Base-by-base conservation (phyloP, 2,329 filamentous ascomycete genomes). In the Penicillium rolfsii region DNA sequence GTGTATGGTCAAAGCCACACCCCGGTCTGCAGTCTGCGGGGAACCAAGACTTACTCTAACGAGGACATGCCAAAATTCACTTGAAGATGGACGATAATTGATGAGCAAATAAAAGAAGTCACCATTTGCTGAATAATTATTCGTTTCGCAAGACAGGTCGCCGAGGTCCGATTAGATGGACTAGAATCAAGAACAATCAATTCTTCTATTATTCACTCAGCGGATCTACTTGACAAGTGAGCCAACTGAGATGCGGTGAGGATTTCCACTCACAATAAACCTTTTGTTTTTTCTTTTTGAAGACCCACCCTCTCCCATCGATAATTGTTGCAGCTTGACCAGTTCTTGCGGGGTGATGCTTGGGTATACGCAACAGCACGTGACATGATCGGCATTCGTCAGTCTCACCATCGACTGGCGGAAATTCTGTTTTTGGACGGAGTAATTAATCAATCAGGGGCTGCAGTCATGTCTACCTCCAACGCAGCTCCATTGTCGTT, bases 371-470 rank as follows among this genome's bases (percentile, higher is more conserved):
- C n/a, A 33, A 35, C 48, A 33, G 19, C 48, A 35, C 48, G 30
- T 50, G 48, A 50, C 5, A 8, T 35, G 48, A 35, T 35, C 28
- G 30, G 30, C 48, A 35, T 24, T 50, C n/a, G 48, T 22, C 46
- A 50, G 38, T n/a, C 28, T 50, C 4, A 6, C 48, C 9, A 9
- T 50, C 48, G 4, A 50, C 48, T 50, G 48, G 48, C n/a, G 48
- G 48, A 50, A 50, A 22, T 35, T 33, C 48, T 46, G 48, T 35
- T n/a, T 9, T 19, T 30, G 35, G 9, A 35, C 48, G 48, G 48
- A 50, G 28, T 33, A 35, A 50, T 50, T 50, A 35, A 50, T 50
- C 12, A 50, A 30, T 30, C 48, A 50, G 48, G 48, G 48, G 48
- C 30, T 22, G 48, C 28, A 22, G 28, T 24, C n/a, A 30, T 35